Base-by-base conservation (phyloP, 139 green algal genomes). In the Nannochloris sp. region DNA sequence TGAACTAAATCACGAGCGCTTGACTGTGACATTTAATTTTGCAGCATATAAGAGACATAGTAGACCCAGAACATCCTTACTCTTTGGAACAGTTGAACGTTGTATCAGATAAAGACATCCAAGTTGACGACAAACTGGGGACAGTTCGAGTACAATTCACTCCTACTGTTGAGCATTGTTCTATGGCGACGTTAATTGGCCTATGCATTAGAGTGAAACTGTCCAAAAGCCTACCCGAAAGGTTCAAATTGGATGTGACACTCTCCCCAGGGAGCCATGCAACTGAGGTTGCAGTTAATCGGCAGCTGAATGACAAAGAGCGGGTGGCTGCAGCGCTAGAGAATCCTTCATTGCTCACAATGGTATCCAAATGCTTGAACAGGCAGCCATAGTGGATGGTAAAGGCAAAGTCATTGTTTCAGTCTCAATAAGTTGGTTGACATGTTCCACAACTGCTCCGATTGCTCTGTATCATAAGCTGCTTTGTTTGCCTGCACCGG, bases 251-350 rank as follows among this genome's bases (percentile, higher is more conserved):
- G 5, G 85, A 92, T 63, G 87, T 95, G 14, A 23, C 67, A 63
- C 76, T 92, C 37, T 67, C 80, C 0, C 84, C 82, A 6, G 92
- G 91, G 9, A 83, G 74, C 5, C 92, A 98, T 63, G 69, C 82
- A 13, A 85, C 80, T 25, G 92, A 98, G 73, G 82, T 66, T 23
- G 87, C 91, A 6, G 89, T 99, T 2, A 99, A 98, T 79, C 97
- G 96, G 77, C 94, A 99, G 82, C 79, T 99, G 45, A 85, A 86
- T 26, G 94, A 99, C 80, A 98, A 99, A 84, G 94, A 99, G 63
- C 76, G 94, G 0, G 92, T 98, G 13, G 89, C 91, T 46, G 94
- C 94, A 17, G 94, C 94, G 4, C 75, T 99, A 49, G 94, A 99
- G 61, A 99, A 99, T 72, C 81, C 85, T 2, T 87, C 89, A 60